These are phyloP conservation scores for Yamadazyma diddensiae DNA, from an alignment of 1,139 yeast genomes.

Conservation along the genomic window DNA sequence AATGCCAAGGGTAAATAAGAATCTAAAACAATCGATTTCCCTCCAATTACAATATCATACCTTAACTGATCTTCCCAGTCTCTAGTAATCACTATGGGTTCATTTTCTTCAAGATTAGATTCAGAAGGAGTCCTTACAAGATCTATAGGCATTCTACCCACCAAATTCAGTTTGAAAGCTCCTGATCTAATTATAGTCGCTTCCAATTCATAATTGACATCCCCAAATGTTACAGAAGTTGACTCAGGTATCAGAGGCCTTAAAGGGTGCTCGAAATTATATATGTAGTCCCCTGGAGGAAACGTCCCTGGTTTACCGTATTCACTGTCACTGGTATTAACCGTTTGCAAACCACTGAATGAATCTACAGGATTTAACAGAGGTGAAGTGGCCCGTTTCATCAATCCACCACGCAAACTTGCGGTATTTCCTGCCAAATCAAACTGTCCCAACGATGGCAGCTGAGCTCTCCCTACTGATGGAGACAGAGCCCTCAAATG, in stretches of 20 bases:
- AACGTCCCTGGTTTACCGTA: slow-evolving; percentile 30
- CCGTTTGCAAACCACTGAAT: slow-evolving; percentile 13
- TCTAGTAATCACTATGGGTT: slow-evolving; percentile 85
- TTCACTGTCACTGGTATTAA: slow-evolving; percentile 19
- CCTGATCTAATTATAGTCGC: slow-evolving; percentile 75
- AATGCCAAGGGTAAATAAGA: slow-evolving; percentile 82
- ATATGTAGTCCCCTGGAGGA: slow-evolving; percentile 83
- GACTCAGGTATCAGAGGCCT: slow-evolving; percentile 84
- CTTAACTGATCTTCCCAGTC: slow-evolving; percentile 93
- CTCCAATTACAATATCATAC: slow-evolving; percentile 86
- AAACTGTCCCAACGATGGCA: slow-evolving; percentile 15
- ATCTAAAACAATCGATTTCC: slow-evolving; percentile 83
- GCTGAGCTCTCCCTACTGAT: slow-evolving; percentile 14
- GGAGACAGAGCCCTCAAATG: slow-evolving; percentile 17
- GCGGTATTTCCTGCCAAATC: slow-evolving; percentile 14
- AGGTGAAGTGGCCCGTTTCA: slow-evolving; percentile 42
- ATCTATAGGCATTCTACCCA: slow-evolving; percentile 60
- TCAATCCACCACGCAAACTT: slow-evolving; percentile 20
- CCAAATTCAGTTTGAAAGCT: slow-evolving; percentile 74
- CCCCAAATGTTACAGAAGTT: slow-evolving; percentile 75
- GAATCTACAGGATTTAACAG: slow-evolving; percentile 18
- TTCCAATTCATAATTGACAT: slow-evolving; percentile 65
- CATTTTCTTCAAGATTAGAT: slow-evolving; percentile 79
- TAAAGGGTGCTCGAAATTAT: slow-evolving; percentile 86
- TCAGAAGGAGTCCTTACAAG: slow-evolving; percentile 78